Conservation (phyloP, 2,329 filamentous ascomycete genomes). For the Thelonectria discophora region DNA sequence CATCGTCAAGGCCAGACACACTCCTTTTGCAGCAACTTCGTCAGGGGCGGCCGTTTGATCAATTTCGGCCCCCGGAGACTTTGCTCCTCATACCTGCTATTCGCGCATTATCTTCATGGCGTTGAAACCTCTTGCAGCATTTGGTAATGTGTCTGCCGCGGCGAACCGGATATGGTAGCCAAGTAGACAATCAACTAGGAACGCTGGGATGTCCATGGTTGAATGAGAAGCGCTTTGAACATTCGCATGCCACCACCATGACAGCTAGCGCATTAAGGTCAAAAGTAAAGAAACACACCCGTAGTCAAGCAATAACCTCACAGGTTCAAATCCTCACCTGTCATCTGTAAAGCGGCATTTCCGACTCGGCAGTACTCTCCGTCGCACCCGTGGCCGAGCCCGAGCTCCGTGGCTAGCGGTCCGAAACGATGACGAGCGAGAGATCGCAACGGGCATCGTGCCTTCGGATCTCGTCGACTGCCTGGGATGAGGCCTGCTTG, state of each 20-base stretch:
- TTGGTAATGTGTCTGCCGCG: constrained; percentile 15
- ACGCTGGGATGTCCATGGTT: constrained; percentile 26
- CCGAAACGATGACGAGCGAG: constrained; percentile 25
- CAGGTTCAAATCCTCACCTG: constrained; percentile 15
- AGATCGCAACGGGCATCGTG: constrained; percentile 35
- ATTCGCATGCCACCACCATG: constrained; percentile 33
- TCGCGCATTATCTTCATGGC: not conserved
- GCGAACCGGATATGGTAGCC: constrained; percentile 21
- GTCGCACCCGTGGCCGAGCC: constrained; percentile 14
- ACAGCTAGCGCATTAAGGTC: constrained; percentile 22
- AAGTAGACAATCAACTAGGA: constrained; percentile 23
- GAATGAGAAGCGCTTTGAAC: constrained; percentile 25
- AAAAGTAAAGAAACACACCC: not conserved
- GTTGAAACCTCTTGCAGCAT: not conserved
- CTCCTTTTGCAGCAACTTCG: not conserved
- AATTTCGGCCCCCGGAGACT: not conserved
- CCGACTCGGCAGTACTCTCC: constrained; percentile 25
- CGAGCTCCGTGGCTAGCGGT: constrained; percentile 27
- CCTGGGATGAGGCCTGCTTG: constrained; percentile 26
- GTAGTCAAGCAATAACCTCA: constrained; percentile 5
- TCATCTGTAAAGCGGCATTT: constrained; percentile 18
- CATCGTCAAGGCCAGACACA: not conserved
- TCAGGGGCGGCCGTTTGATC: not conserved
- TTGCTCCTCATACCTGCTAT: not conserved
- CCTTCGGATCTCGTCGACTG: constrained; percentile 25